Evolutionary conservation across 176 grass and related monocot species (phyloP), one percentile per base, ranked within the genome.

Genomic region (Triticum monococcum): DNA sequence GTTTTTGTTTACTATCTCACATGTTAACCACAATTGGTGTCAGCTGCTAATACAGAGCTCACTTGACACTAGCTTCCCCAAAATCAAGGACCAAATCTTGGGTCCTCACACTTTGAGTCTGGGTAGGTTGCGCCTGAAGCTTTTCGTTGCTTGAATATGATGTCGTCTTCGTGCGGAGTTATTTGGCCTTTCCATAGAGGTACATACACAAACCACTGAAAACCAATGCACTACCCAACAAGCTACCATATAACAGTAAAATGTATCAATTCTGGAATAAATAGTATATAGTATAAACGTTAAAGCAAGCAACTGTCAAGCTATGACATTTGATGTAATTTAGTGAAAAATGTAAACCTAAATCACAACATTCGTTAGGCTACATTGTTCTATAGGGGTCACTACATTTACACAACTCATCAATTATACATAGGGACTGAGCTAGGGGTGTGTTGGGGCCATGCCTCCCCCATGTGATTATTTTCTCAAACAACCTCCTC

Each of bases 151-250:
- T 64, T 69, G 67, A 69, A 36, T 3, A 3, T 69, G 67, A 17
- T 36, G 7, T 16, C 11, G 38, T 67, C 23, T 45, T 81, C 40
- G 22, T 24, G 5, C 17, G 14, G 64, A 64, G 8, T 80, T 81
- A 62, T 26, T 67, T 32, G 40, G 62, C 62, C 63, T 67, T 81
- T n/a, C 62, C 79, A 67, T 81, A 81, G 16, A 81, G 79, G 63
- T 65, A 81, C 31, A 81, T 32, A 13, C 67, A 81, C 24, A 81
- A 25, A 16, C 62, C 62, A 20, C 79, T 31, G 3, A 81, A 67
- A 67, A 81, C 7, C 40, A 81, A 40, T 5, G 37, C 18, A 32
- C 40, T 80, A 0, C 61, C 79, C 5, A 66, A 67, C 40, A 67
- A 66, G n/a, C 79, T 81, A 14, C 2, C 2, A 30, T 40, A 48